These are phyloP conservation scores for Ilex paraguariensis DNA, from an alignment of 305 asterid species.

Conservation along the genomic window DNA sequence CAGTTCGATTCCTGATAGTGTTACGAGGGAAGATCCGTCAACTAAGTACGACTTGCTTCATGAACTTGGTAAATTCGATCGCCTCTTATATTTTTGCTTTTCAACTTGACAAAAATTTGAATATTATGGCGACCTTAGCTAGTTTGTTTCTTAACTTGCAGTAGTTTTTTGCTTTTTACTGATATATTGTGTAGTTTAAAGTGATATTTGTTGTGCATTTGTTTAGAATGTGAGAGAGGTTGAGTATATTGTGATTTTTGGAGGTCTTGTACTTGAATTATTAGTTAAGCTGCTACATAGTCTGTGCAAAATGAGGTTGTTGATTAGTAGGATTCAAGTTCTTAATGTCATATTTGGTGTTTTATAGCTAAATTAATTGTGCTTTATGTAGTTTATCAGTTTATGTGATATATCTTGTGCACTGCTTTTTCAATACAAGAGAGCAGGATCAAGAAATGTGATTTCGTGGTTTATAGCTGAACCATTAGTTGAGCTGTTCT, in stretches of 20 bases:
- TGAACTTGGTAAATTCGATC: slow-evolving; percentile 71
- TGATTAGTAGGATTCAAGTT: not conserved
- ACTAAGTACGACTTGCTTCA: slow-evolving; percentile 96
- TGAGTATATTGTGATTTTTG: not conserved
- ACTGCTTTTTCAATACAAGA: not conserved
- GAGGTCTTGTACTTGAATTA: not conserved
- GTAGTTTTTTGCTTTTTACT: not conserved
- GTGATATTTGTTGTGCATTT: not conserved
- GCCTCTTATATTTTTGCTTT: slow-evolving; percentile 16
- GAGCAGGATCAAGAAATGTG: not conserved
- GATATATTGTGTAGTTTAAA: not conserved
- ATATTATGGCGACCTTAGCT: not conserved
- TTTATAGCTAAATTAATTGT: not conserved
- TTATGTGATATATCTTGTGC: not conserved
- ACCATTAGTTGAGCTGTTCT: not conserved
- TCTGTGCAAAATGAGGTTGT: no score
- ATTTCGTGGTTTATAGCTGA: not conserved
- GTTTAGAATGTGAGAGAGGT: not conserved
- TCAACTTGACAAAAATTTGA: not conserved
- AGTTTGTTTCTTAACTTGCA: no score
- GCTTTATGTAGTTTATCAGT: not conserved
- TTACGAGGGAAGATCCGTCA: slow-evolving; percentile 84
- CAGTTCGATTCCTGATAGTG: slow-evolving; percentile 79
- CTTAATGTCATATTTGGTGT: not conserved
- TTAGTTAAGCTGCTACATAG: not conserved